These are phyloP conservation scores for Ophiocordyceps unilateralis DNA, from an alignment of 2,329 filamentous ascomycete genomes.

Conservation along the genomic window DNA sequence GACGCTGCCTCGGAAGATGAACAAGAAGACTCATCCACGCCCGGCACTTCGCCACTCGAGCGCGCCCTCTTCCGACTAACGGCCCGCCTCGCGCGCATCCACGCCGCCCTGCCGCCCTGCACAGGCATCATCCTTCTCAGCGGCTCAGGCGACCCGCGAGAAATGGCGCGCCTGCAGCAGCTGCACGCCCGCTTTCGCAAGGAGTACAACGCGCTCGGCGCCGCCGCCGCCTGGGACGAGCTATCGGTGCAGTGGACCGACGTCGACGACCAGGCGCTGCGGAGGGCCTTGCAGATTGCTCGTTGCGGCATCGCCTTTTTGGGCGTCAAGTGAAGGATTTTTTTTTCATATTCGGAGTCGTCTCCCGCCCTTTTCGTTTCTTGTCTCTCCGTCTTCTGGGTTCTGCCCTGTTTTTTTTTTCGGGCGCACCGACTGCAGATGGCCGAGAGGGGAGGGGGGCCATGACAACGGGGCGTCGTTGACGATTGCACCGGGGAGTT, in stretches of 20 bases:
- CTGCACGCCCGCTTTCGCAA: slow-evolving; percentile 42
- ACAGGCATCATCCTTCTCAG: slow-evolving; percentile 48
- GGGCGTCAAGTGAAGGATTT: slow-evolving; percentile 33
- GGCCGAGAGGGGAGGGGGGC: too few relatives aligned
- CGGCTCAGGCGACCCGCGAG: slow-evolving; percentile 49
- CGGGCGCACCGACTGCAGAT: too few relatives aligned
- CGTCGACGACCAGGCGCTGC: slow-evolving; percentile 44
- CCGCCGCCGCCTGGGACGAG: slow-evolving; percentile 48
- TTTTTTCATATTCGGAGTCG: slow-evolving; percentile 5
- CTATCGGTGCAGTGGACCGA: slow-evolving; percentile 53
- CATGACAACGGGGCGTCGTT: too few relatives aligned
- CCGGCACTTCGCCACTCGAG: slow-evolving; percentile 20
- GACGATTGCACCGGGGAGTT: too few relatives aligned
- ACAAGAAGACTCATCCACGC: background rate
- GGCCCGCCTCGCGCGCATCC: slow-evolving; percentile 33
- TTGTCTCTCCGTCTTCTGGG: too few relatives aligned
- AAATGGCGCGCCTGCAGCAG: slow-evolving; percentile 44
- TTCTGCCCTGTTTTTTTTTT: too few relatives aligned
- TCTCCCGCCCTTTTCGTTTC: too few relatives aligned
- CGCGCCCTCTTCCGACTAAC: slow-evolving; percentile 26
- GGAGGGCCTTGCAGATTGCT: slow-evolving; percentile 36
- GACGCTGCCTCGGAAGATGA: slow-evolving; percentile 10
- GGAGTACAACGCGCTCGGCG: slow-evolving; percentile 38
- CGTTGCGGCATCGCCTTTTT: slow-evolving; percentile 48
- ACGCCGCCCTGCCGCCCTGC: slow-evolving; percentile 43